Evolutionary conservation across 495 filamentous ascomycete species (phyloP), one percentile per base, ranked within the genome.

Genomic region (Elaphomyces granulatus): DNA sequence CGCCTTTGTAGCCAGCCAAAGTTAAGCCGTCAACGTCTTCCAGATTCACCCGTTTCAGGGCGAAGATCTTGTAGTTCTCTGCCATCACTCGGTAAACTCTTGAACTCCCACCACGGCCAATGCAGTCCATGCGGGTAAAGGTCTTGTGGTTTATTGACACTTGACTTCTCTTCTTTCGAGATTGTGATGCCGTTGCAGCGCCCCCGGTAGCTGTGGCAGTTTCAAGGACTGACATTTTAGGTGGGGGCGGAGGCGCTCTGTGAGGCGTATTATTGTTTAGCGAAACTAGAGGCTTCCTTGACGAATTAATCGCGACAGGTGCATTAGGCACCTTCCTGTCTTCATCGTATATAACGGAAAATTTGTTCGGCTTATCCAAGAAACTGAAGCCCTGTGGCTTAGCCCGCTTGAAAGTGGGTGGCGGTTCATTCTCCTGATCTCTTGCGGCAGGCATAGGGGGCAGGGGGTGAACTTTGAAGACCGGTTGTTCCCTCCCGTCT

Each of bases 1-100:
- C 90, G 19, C 92, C 90, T 56, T 94, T 94, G 63, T 86, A 98
- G 1, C 92, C 92, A 42, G 74, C 64, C 42, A 98, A 74, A 2
- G 83, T 80, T 8, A 70, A 56, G 42, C 88, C 83, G 51, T 94
- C 87, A n/a, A 80, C 78, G 42, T 86, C 82, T 47, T 93, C 84
- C 12, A 96, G 68, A 2, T 87, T 84, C 3, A 96, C 90, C 32
- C 84, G 72, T 61, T 98, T 98, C 40, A 98, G 61, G 1, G 90
- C 90, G 50, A 94, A 85, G 53, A 90, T 82, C 58, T 87, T 92
- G 45, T 78, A 85, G 53, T 90, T 96, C 51, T 96, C 92, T 0
- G 90, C 88, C 71, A 94, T 92, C 4, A 98, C 90, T 32, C 87
- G 81, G 54, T 94, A 98, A 1, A 98, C 90, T 47, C 87, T 81